Base-by-base conservation (phyloP, 805 yeast genomes). In the Pichia rugopelliculosa region DNA sequence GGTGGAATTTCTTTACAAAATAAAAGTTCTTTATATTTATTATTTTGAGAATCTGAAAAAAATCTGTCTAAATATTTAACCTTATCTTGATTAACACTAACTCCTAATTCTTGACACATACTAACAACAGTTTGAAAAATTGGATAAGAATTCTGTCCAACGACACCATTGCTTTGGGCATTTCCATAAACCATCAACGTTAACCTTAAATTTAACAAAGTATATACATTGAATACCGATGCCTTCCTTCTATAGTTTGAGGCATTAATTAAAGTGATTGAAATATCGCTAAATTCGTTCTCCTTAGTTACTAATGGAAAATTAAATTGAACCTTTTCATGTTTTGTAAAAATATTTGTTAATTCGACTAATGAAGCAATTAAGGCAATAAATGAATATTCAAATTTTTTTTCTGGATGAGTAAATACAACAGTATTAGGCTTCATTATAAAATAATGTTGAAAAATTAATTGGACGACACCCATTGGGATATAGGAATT, bases 161-260 rank as follows among this genome's bases (percentile, higher is more conserved):
- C 39, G 6, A 51, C 22, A 9, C 54, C 54, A 17, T 41, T 27
- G 24, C 53, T 47, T 39, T 40, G 43, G n/a, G 46, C 45, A 23
- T 49, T 52, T 5, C 50, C 52, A 41, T 50, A 53, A 6, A 47
- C 41, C 50, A 51, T 45, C 23, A 49, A 39, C 9, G 49, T 33
- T 12, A 47, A n/a, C 8, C 50, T 45, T 1, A 50, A 42, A 18
- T 42, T 38, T 5, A 53, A 26, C 20, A 54, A 36, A 4, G 54
- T 27, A 20, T 47, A 40, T 11, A 54, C 26, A 1, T 48, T 22
- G n/a, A 47, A 47, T 1, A 46, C 13, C 4, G 50, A 42, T 9
- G 36, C 22, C n/a, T 51, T 49, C 25, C 45, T 45, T 8, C 48
- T 30, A 24, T 39, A 56, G 33, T 49, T 40, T 13, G 56, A 47